Evolutionary conservation across 805 yeast species (phyloP), one percentile per base, ranked within the genome.

Genomic region (Saccharomyces eubayanus): DNA sequence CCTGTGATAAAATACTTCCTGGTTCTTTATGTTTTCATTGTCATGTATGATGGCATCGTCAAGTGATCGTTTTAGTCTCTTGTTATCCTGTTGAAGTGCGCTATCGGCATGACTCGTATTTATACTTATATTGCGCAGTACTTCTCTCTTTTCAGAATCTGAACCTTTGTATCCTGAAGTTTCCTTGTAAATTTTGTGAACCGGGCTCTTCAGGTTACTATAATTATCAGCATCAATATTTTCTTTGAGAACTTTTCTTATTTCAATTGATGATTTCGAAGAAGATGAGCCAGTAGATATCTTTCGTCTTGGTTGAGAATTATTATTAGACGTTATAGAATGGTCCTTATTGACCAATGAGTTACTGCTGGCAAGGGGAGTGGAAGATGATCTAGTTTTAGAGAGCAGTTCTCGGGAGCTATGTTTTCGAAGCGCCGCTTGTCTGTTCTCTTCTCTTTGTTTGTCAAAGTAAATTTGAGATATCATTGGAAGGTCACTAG

Each of bases 391-490:
- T 21, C 45, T 48, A 47, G 45, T 52, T 47, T 30, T 36, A n/a
- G 16, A 36, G 20, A 36, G 47, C 16, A 47, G 54, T 36, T 56
- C 63, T 47, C 59, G 52, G 9, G 52, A 29, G 6, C 55, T 57
- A 31, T 57, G 59, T 53, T 64, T 65, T 31, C 64, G 61, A 16
- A 68, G 51, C 29, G 69, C 70, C 21, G 61, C 56, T 43, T 66
- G 68, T 52, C 66, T 67, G 28, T 65, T 65, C 46, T 69, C 71
- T 43, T 59, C 62, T 51, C 65, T 72, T 53, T 73, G 74, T 52
- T 65, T 70, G 51, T 72, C 73, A 51, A 73, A 68, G 55, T 69
- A 74, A 8, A 65, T 45, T 50, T 69, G 69, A 10, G 73, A 69
- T 9, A 73, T 64, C 40, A 56, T 62, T 20, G 76, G 74, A 48